Conservation (phyloP, 495 filamentous ascomycete genomes). For the Thozetella sp. region DNA sequence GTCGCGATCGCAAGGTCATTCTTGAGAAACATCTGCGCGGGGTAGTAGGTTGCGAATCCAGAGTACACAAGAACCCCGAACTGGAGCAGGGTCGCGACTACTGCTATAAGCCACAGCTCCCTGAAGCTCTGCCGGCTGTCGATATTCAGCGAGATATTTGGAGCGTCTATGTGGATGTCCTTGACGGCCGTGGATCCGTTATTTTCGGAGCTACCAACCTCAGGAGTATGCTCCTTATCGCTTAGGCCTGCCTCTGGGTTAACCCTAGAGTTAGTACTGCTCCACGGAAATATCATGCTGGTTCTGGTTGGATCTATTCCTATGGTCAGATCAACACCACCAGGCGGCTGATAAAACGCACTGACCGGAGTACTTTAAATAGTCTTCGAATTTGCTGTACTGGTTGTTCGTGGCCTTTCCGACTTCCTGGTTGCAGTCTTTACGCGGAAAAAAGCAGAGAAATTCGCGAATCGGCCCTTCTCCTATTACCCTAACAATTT, state of each 20-base stretch:
- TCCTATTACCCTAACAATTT: slow-evolving; percentile 26
- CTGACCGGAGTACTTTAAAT: too few species aligned
- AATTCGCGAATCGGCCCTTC: slow-evolving; percentile 10
- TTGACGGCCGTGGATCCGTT: too few species aligned
- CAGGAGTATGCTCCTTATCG: too few species aligned
- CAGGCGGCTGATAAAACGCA: too few species aligned
- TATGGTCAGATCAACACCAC: too few species aligned
- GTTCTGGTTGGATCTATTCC: too few species aligned
- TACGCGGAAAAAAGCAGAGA: neutral
- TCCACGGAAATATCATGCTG: too few species aligned
- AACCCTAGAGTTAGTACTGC: too few species aligned
- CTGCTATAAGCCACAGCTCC: slow-evolving; percentile 20
- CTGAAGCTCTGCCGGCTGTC: slow-evolving; percentile 2
- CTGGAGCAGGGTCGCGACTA: slow-evolving; percentile 20
- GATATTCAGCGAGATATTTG: slow-evolving; percentile 26
- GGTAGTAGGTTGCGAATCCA: slow-evolving; percentile 18
- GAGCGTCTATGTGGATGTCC: too few species aligned
- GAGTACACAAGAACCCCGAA: slow-evolving; percentile 18
- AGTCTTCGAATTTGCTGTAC: neutral
- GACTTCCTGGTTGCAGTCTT: neutral
- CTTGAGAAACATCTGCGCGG: slow-evolving; percentile 1
- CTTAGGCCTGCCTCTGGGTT: too few species aligned
- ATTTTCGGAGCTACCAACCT: slow-evolving; percentile 11
- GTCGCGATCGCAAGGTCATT: neutral
- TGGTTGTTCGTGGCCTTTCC: neutral